Evolutionary conservation across 176 grass and related monocot species (phyloP).

Genomic region (Juncus inflexus): DNA sequence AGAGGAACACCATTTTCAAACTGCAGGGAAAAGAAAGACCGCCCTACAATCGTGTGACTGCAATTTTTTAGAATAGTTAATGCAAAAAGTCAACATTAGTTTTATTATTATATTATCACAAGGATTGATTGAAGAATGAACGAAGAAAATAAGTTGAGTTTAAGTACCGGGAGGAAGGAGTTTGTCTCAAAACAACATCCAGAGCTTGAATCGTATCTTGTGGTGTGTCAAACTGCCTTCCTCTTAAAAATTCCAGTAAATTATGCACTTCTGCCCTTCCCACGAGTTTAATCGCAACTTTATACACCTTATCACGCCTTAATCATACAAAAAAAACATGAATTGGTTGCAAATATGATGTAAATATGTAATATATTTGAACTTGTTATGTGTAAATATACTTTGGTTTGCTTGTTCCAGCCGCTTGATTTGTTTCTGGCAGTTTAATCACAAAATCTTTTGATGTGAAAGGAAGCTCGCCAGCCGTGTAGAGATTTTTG

Average conservation of each 20-base stretch:
- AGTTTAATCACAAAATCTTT: slow-evolving; percentile 46
- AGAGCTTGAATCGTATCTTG: slow-evolving; percentile 69
- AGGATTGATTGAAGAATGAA: neutral
- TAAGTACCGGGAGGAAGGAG: slow-evolving; percentile 25
- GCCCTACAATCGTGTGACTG: slow-evolving; percentile 50
- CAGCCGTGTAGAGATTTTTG: slow-evolving; percentile 51
- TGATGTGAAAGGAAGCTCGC: slow-evolving; percentile 37
- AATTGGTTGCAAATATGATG: neutral
- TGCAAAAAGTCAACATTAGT: neutral
- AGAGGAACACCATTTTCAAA: slow-evolving; percentile 28
- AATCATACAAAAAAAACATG: neutral
- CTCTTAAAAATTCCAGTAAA: slow-evolving; percentile 42
- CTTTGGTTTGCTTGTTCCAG: neutral
- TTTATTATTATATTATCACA: neutral
- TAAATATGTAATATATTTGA: neutral
- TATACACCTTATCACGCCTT: slow-evolving; percentile 38
- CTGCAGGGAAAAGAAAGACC: slow-evolving; percentile 63
- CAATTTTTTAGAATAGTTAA: slow-evolving; percentile 2
- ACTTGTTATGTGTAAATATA: too few relatives aligned
- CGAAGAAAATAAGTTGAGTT: neutral
- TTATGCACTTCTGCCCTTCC: slow-evolving; percentile 33
- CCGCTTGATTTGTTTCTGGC: slow-evolving; percentile 13
- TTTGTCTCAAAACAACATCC: slow-evolving; percentile 64
- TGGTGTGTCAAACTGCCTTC: slow-evolving; percentile 39
- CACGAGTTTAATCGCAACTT: slow-evolving; percentile 47